Percentiles rank a stretch among this genome's conserved stretches.
phyloP scores from a whole-genome alignment of 1,284 basidiomycete genomes.

The Leccinum ponderosum region DNA sequence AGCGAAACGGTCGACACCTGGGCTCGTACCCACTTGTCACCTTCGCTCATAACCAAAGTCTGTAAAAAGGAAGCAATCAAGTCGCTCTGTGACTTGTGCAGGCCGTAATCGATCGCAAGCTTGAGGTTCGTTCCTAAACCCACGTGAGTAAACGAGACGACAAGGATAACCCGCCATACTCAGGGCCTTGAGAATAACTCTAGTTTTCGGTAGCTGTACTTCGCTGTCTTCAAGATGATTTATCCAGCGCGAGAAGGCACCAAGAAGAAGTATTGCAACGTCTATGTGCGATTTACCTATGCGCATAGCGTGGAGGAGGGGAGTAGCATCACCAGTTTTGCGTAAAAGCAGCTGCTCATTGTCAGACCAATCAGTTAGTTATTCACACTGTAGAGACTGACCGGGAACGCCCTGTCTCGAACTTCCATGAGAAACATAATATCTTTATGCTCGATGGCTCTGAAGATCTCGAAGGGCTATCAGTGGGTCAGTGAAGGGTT shows the following conservation, averaged over 20 bases:
- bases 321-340: conserved; percentile 73
- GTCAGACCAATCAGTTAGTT: conserved; percentile 4
- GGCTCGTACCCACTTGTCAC: conserved; percentile 73
- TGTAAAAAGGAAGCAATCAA: conserved; percentile 82
- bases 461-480: conserved; percentile 74
- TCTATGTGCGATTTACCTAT: conserved; percentile 74
- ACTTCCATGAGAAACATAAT: conserved; percentile 78
- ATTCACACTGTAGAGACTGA: conserved; percentile 31
- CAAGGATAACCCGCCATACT: conserved; percentile 45
- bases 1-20: conserved; percentile 60
- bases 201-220: conserved; percentile 61
- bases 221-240: conserved; percentile 77
- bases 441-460: conserved; percentile 74
- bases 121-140: conserved; percentile 73
- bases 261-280: conserved; percentile 72
- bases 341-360: conserved; percentile 61
- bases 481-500: background rate
- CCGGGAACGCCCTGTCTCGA: conserved; percentile 74
- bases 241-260: conserved; percentile 79
- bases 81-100: conserved; percentile 75
- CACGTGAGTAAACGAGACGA: conserved; percentile 12
- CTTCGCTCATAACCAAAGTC: conserved; percentile 84
- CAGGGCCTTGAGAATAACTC: conserved; percentile 67
- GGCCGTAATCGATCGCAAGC: conserved; percentile 78
- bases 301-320: conserved; percentile 78